phyloP scores from a whole-genome alignment of 306 rosid genomes.

The Trichosanthes cucumerina region DNA sequence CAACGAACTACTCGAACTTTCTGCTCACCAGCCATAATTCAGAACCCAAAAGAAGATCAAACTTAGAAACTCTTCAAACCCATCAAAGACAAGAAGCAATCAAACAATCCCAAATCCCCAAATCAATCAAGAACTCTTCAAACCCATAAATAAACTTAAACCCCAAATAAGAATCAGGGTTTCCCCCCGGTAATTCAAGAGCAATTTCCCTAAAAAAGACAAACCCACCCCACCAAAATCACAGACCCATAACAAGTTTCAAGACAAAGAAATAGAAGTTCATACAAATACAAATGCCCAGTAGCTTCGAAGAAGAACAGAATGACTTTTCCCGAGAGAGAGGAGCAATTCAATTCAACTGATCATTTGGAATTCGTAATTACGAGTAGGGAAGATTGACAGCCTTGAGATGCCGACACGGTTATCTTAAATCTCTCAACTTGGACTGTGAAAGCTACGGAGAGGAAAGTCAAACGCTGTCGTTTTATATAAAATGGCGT shows the following conservation, averaged over 20 bases:
- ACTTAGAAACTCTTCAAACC: conserved; percentile 12
- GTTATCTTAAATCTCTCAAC: background rate
- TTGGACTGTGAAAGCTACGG: background rate
- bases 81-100: conserved; percentile 4
- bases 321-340: background rate
- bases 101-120: conserved; percentile 12
- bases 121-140: background rate
- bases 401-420: background rate
- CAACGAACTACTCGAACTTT: conserved; percentile 24
- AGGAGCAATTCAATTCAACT: background rate
- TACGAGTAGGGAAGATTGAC: background rate
- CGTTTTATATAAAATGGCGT: background rate
- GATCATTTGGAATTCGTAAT: background rate
- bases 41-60: conserved; percentile 5
- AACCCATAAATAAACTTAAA: background rate
- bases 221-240: background rate
- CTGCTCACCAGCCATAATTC: conserved; percentile 14
- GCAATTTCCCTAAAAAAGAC: background rate
- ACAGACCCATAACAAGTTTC: background rate
- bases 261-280: background rate
- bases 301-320: background rate
- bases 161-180: background rate
- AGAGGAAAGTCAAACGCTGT: background rate
- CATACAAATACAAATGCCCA: background rate
- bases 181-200: background rate